A percentile compares a stretch with the other conserved stretches of the same genome.
These are phyloP conservation scores for Phytophthora pinifolia DNA, from an alignment of 352 stramenopile species.

Conservation along the genomic window DNA sequence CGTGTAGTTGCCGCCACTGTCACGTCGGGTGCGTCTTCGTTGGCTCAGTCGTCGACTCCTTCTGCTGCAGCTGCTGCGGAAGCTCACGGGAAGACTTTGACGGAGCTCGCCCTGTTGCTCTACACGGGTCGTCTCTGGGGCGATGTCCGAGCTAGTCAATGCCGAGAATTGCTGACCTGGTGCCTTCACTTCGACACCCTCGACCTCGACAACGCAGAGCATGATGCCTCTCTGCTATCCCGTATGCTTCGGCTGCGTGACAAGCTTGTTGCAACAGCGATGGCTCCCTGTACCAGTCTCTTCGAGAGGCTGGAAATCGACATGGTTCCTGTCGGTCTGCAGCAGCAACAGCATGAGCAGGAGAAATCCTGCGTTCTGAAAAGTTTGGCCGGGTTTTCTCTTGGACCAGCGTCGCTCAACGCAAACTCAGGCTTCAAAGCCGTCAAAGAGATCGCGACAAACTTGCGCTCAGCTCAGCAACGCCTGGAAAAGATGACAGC, in stretches of 20 bases:
- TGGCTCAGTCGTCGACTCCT: slow-evolving; percentile 11
- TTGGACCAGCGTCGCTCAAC: neutral
- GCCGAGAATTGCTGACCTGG: slow-evolving; percentile 34
- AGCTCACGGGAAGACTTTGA: slow-evolving; percentile 22
- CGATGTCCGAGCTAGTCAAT: slow-evolving; percentile 26
- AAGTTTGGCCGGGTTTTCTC: slow-evolving; percentile 21
- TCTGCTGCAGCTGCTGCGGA: slow-evolving; percentile 12
- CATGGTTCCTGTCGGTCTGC: slow-evolving; percentile 18
- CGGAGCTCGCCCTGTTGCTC: slow-evolving; percentile 30
- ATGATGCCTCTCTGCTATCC: slow-evolving; percentile 13
- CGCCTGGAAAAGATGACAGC: slow-evolving; percentile 23
- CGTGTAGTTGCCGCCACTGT: slow-evolving; percentile 27
- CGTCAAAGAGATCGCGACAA: neutral
- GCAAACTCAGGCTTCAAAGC: neutral
- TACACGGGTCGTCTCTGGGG: slow-evolving; percentile 36
- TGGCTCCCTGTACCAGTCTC: slow-evolving; percentile 7
- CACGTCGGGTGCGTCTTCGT: slow-evolving; percentile 8
- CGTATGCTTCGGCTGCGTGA: slow-evolving; percentile 30
- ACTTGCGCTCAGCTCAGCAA: slow-evolving; percentile 23
- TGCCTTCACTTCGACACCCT: slow-evolving; percentile 30
- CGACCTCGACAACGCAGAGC: slow-evolving; percentile 21
- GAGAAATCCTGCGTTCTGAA: slow-evolving; percentile 10
- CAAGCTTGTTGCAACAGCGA: slow-evolving; percentile 17
- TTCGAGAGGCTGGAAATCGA: slow-evolving; percentile 23
- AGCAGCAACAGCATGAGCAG: slow-evolving; percentile 6